phyloP scores from a whole-genome alignment of 2,329 filamentous ascomycete genomes.

The Verticillium nonalfalfae region DNA sequence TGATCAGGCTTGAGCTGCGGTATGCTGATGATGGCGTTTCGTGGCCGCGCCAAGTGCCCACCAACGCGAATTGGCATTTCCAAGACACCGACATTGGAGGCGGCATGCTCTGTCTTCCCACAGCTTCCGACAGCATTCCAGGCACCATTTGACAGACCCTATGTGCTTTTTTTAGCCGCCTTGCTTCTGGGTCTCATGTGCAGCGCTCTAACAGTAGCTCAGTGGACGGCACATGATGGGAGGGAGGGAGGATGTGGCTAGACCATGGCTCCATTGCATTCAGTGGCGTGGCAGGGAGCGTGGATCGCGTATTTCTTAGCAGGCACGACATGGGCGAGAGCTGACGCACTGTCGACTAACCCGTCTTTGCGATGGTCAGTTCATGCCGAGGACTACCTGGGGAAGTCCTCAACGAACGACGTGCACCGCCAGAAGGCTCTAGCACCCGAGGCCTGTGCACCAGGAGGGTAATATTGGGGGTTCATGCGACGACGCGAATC shows the following conservation, averaged over 20 bases:
- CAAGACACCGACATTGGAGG: not conserved
- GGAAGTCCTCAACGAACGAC: not conserved
- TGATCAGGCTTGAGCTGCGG: not conserved
- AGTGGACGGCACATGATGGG: not conserved
- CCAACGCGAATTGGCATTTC: not conserved
- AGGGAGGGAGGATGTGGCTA: not conserved
- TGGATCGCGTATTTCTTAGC: not conserved
- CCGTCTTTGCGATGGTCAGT: not conserved
- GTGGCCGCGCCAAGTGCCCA: not conserved
- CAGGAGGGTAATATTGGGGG: not conserved
- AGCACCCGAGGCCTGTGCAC: not conserved
- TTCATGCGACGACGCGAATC: not conserved
- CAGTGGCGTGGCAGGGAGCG: not conserved
- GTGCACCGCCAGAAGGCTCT: not conserved
- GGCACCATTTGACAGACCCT: not conserved
- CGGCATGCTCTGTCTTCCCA: not conserved
- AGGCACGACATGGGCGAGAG: not conserved
- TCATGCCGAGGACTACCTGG: not conserved
- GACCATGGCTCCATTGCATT: not conserved
- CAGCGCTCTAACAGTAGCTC: not conserved
- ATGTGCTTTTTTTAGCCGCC: not conserved
- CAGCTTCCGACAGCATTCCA: not conserved
- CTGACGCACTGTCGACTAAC: not conserved
- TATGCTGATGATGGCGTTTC: not conserved
- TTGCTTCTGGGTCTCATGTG: not conserved